Base-by-base conservation (phyloP, 1,284 basidiomycete species). In the Ustilago loliicola region DNA sequence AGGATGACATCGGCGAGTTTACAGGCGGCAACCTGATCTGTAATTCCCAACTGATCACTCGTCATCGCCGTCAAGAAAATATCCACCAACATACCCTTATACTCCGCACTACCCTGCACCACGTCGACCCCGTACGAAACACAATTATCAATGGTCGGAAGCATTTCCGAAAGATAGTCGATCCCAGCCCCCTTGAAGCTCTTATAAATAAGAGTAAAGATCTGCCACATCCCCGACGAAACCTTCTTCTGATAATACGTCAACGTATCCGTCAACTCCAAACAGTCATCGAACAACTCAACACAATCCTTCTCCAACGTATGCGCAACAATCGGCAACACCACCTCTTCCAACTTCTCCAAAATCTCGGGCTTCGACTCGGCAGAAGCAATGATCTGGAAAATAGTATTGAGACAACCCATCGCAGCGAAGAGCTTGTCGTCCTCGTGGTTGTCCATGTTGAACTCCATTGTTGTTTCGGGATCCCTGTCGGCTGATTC, bases 111-210 rank as follows among this genome's bases (percentile, higher is more conserved):
- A 36, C 89, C 84, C 81, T 92, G 91, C 87, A 96, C 92, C 15
- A 91, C 88, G 15, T 94, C 92, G 21, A 90, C 89, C 11, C 94
- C 94, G 83, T 92, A 96, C 15, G 93, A 93, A 60, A 96, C 89
- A 86, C 94, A 94, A 88, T 96, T 96, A 88, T 95, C 94, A 63
- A 96, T 87, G 3, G 93, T 91, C 9, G 93, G 93, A 50, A 95
- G 89, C 93, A 95, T 95, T 86, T 96, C 94, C 80, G 76, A 70
- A n/a, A 80, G 65, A 89, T 94, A 96, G 87, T 95, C 94, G 48
- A 93, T 88, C 15, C 93, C 94, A 40, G 93, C 91, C 5, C 90
- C 88, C 87, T 94, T 95, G 90, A 96, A 94, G n/a, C 93, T 88
- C 69, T 90, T 90, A 87, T 94, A 94, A 0, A 93, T 94, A 58